Base-by-base conservation (phyloP, 805 yeast genomes). In the Isabelozyma pseudorhagii region DNA sequence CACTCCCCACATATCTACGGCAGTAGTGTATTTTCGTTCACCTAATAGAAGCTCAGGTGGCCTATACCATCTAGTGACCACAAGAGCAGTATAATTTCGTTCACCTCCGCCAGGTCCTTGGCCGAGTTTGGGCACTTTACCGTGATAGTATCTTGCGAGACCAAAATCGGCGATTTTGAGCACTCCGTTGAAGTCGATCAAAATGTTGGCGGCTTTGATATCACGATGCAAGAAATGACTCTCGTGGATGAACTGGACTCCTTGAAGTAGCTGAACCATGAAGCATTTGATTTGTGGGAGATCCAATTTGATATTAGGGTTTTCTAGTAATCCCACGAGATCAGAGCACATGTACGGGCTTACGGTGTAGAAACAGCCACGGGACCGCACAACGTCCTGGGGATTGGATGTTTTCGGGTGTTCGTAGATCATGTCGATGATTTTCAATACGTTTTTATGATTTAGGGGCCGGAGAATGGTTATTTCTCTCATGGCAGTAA, bases 1-100 rank as follows among this genome's bases (percentile, higher is more conserved):
- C 17, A 89, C 80, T 0, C 98, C 97, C 99, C 99, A 94, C 70
- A 94, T 80, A 68, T 94, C 99, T 10, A 93, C 93, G 0, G 98
- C 96, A 0, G 97, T 88, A 2, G 97, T 91, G 65, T 93, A 93
- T 51, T 79, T 74, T 57, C 87, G 77, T 56, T 91, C 96, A 3
- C 97, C 97, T 47, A 94, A 69, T 13, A 94, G 77, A 15, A 94
- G 75, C 65, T 93, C 99, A 0, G 98, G 99, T 1, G 99, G 96
- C 50, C 99, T 76, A 67, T 96, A 94, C 99, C 99, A 94, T 55
- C 99, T 71, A 0, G 99, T 94, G 38, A 94, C 98, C 2, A 94
- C 99, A 48, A 81, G 60, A 1, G 81, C 84, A 0, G 85, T 81
- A 56, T 81, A 81, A 17, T 71, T 71, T 45, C 75, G 63, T 46